Percentiles rank a stretch among this genome's conserved stretches.
Conservation (phyloP, 2,329 filamentous ascomycete genomes). For the Basipetospora chlamydospora region DNA sequence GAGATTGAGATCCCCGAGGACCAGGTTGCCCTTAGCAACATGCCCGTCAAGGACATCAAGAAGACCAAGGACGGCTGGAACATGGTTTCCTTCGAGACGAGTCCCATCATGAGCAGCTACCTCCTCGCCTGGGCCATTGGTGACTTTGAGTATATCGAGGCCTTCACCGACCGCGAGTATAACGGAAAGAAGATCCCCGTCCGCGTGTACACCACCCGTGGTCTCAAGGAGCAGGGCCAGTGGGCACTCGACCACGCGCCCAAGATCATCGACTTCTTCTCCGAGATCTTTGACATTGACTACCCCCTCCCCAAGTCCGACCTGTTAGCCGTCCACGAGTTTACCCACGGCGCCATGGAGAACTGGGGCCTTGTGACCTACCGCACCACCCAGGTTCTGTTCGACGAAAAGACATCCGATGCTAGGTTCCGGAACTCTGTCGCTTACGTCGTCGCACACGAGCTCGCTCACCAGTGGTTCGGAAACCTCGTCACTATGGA, state of each 20-base stretch:
- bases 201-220: slow-evolving; percentile 86
- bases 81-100: slow-evolving; percentile 64
- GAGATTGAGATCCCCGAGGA: slow-evolving; percentile 82
- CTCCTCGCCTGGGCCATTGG: slow-evolving; percentile 88
- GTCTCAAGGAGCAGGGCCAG: slow-evolving; percentile 81
- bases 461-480: slow-evolving; percentile 94
- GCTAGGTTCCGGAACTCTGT: slow-evolving; percentile 83
- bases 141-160: slow-evolving; percentile 94
- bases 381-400: slow-evolving; percentile 88
- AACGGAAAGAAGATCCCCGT: slow-evolving; percentile 84
- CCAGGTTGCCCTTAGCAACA: slow-evolving; percentile 84
- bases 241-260: slow-evolving; percentile 86
- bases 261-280: slow-evolving; percentile 92
- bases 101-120: slow-evolving; percentile 84
- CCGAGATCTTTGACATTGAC: slow-evolving; percentile 83
- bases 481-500: slow-evolving; percentile 94
- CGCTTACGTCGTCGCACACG: slow-evolving; percentile 96
- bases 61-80: slow-evolving; percentile 50
- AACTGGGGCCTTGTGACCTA: slow-evolving; percentile 97
- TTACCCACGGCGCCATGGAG: slow-evolving; percentile 80
- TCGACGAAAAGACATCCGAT: slow-evolving; percentile 84
- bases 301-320: slow-evolving; percentile 90
- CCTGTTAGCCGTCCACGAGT: slow-evolving; percentile 82
- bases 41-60: slow-evolving; percentile 67
- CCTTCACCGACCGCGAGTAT: slow-evolving; percentile 77